phyloP scores from a whole-genome alignment of 2,329 filamentous ascomycete species.

The Ciborinia camelliae region DNA sequence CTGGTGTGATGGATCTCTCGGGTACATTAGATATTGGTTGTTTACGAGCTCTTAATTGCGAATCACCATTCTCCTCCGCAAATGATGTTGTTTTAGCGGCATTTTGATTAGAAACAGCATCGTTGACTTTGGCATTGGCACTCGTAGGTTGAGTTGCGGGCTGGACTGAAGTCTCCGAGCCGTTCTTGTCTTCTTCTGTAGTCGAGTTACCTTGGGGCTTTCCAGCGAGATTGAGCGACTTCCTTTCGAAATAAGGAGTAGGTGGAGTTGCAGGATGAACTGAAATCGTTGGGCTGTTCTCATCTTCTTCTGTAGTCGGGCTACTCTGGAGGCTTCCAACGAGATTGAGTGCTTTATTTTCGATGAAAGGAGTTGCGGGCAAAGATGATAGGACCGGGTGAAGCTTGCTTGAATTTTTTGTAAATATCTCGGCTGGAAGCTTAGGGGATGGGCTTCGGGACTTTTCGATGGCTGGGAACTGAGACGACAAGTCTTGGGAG shows the following conservation, averaged over 20 bases:
- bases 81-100: conserved; percentile 27
- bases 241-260: conserved; percentile 25
- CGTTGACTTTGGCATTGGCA: neutral
- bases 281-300: conserved; percentile 26
- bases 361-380: conserved; percentile 23
- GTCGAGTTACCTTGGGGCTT: conserved; percentile 5
- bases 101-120: conserved; percentile 20
- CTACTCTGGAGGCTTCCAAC: conserved; percentile 6
- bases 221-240: conserved; percentile 21
- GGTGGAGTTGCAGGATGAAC: conserved; percentile 30
- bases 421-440: neutral
- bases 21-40: conserved; percentile 20
- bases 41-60: conserved; percentile 30
- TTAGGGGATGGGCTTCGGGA: neutral
- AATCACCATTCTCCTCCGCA: conserved; percentile 25
- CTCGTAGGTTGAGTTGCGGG: conserved; percentile 29
- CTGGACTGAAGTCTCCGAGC: conserved; percentile 27
- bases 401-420: neutral
- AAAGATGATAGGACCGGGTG: conserved; percentile 5
- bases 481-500: neutral
- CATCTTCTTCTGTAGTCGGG: conserved; percentile 2
- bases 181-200: conserved; percentile 13
- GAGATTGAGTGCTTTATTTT: conserved; percentile 23
- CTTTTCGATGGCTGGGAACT: neutral
- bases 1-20: conserved; percentile 34